Percentiles rank a stretch among this genome's conserved stretches.
Evolutionary conservation across 2,329 filamentous ascomycete species (phyloP).

Genomic region (Exophiala bonariae): DNA sequence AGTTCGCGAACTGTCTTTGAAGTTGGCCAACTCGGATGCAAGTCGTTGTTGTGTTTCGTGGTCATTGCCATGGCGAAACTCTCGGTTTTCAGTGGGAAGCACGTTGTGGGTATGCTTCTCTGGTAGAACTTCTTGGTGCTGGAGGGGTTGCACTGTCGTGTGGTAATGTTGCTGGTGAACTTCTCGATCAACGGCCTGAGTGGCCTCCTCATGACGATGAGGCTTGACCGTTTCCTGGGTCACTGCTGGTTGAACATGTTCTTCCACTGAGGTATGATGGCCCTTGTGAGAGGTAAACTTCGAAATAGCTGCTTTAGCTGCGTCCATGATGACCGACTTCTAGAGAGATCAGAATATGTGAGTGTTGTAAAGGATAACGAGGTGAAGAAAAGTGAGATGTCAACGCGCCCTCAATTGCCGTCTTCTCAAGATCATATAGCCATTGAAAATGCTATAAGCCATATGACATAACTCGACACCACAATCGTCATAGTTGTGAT

Average conservation of each 20-base stretch:
- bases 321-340: conserved; percentile 56
- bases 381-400: not conserved
- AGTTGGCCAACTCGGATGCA: conserved; percentile 55
- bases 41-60: conserved; percentile 47
- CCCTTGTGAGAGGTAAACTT: conserved; percentile 63
- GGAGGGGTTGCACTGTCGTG: conserved; percentile 66
- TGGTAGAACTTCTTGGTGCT: conserved; percentile 55
- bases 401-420: no score
- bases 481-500: no score
- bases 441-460: no score
- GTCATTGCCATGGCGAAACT: conserved; percentile 61
- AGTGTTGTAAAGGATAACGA: no score
- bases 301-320: conserved; percentile 62
- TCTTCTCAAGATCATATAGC: no score
- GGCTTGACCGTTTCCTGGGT: conserved; percentile 61
- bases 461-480: no score
- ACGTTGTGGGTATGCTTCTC: conserved; percentile 65
- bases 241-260: conserved; percentile 62
- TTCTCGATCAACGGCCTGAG: conserved; percentile 66
- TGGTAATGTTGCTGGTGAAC: conserved; percentile 73
- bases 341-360: not conserved
- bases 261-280: conserved; percentile 70
- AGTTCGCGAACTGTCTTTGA: conserved; percentile 51
- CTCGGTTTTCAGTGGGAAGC: conserved; percentile 59
- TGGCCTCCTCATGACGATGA: conserved; percentile 62